A percentile compares a stretch with the other conserved stretches of the same genome.
These are phyloP conservation scores for Lasiodiplodia hormozganensis DNA, from an alignment of 2,329 filamentous ascomycete species.

Conservation along the genomic window DNA sequence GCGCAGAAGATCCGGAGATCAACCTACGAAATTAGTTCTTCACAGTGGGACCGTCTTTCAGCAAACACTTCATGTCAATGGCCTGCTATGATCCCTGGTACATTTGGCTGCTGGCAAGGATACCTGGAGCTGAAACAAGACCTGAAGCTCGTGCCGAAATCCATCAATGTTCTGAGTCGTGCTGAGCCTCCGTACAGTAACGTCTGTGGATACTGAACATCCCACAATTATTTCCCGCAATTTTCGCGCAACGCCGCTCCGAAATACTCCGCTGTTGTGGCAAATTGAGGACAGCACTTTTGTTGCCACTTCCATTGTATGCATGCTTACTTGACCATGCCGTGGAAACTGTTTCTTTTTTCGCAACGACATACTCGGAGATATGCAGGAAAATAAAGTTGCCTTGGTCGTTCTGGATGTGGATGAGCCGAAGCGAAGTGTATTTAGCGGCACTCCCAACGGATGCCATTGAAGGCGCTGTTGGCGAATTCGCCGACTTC, in stretches of 20 bases:
- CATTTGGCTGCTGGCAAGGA: neutral
- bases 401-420: neutral
- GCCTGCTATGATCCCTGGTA: neutral
- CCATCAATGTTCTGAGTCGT: neutral
- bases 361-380: neutral
- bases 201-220: neutral
- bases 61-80: neutral
- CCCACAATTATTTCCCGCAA: neutral
- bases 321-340: neutral
- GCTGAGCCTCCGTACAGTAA: neutral
- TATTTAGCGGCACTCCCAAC: neutral
- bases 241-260: neutral
- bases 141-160: neutral
- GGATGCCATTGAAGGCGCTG: neutral
- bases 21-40: conserved; percentile 1
- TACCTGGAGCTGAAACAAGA: neutral
- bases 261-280: neutral
- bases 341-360: neutral
- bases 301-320: neutral
- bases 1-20: conserved; percentile 11
- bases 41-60: neutral
- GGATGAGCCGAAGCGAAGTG: neutral
- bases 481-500: neutral
- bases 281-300: neutral
- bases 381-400: neutral